Evolutionary conservation across 2,329 filamentous ascomycete genomes (phyloP).

Genomic region (Hypoxylon sp.): DNA sequence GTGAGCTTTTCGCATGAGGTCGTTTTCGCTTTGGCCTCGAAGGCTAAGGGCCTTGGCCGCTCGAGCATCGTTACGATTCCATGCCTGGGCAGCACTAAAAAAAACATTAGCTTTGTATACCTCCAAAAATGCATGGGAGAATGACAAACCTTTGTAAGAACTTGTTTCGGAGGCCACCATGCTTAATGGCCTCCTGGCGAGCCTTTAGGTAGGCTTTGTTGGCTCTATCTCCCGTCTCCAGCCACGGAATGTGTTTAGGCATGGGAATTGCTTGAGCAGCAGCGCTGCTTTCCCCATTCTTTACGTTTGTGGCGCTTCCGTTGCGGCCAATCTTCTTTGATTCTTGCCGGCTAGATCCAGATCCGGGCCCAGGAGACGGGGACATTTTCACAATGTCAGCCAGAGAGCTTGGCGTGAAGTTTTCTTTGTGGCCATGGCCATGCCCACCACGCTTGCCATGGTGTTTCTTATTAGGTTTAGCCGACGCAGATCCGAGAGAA

Average conservation of each 20-base stretch:
- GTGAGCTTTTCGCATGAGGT: conserved; percentile 96
- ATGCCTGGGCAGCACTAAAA: conserved; percentile 89
- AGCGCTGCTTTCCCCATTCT: conserved; percentile 80
- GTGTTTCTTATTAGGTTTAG: conserved; percentile 88
- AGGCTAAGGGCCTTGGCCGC: conserved; percentile 95
- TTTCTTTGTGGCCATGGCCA: conserved; percentile 77
- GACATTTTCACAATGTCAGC: conserved; percentile 97
- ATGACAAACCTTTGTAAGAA: conserved; percentile 86
- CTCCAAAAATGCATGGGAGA: neutral
- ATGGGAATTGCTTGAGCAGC: conserved; percentile 86
- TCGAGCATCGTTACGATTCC: conserved; percentile 97
- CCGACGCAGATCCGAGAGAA: conserved; percentile 80
- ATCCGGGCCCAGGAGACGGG: conserved; percentile 81
- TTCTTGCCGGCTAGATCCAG: conserved; percentile 69
- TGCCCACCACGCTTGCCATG: conserved; percentile 92
- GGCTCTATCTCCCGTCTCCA: conserved; percentile 90
- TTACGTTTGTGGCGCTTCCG: conserved; percentile 73
- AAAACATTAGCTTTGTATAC: conserved; percentile 28
- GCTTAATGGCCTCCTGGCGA: conserved; percentile 95
- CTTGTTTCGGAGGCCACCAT: conserved; percentile 95
- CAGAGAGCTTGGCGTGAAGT: conserved; percentile 78
- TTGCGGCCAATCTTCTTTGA: conserved; percentile 71
- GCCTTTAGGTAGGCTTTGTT: conserved; percentile 97
- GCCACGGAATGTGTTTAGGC: conserved; percentile 94
- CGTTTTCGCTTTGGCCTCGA: conserved; percentile 95